Base-by-base conservation (phyloP, 495 filamentous ascomycete species). In the Astrothelium macrocarpum region DNA sequence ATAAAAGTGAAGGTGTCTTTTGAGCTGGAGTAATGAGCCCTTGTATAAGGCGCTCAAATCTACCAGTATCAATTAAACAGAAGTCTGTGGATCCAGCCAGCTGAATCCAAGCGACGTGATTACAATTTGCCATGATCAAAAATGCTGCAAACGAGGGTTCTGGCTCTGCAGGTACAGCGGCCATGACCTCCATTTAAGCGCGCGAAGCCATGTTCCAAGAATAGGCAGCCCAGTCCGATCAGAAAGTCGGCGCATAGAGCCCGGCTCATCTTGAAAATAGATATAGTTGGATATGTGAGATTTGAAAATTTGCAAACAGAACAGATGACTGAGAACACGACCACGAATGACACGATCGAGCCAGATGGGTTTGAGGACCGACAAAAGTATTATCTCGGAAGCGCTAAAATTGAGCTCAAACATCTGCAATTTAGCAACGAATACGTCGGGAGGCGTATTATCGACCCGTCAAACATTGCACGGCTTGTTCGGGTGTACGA, bases 21-120 rank as follows among this genome's bases (percentile, higher is more conserved):
- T 1, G 28, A 2, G 7, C 18, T 0, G 60, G 18, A 31, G 1
- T 29, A 1, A 28, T 20, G 18, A 62, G 32, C 23, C 53, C 60
- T 2, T 45, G 0, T 7, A 45, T 28, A 3, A 62, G 5, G 1
- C 60, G 34, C 18, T 25, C 14, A 1, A 62, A 18, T 18, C 60
- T 23, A 0, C 43, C 43, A n/a, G 60, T 43, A n/a, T 62, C 29
- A 0, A 20, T 12, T 16, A 62, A n/a, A 1, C 10, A 25, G 39
- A 49, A 53, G 31, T 62, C 29, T 20, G 49, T 49, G 5, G n/a
- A 34, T 1, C 36, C 60, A 49, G 36, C 43, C 60, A 62, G 4
- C 4, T 62, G 34, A 31, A 43, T 5, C 60, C 34, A 62, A 5
- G 60, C 34, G n/a, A 62, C 60, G 26, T 62, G 34, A 32, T 46